Evolutionary conservation across 2,329 filamentous ascomycete genomes (phyloP), one percentile per base, ranked within the genome.

Genomic region (Pochonia chlamydosporia): DNA sequence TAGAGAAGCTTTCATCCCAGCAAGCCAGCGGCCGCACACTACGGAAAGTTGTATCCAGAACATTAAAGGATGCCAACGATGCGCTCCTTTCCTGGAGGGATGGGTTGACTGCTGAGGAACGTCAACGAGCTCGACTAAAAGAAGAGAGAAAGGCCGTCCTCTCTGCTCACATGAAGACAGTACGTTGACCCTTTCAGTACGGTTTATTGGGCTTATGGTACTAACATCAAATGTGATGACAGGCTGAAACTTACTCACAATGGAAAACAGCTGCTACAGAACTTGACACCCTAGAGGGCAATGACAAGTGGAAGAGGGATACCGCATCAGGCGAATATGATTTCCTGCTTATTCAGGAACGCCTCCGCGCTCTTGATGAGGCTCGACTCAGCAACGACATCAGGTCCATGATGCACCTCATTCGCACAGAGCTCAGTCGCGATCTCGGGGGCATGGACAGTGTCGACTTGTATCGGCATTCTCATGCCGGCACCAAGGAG

Each of bases 361-460:
- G 87, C n/a, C 69, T 95, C 37, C 70, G 73, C 45, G 81, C 89
- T 54, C 74, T 96, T 50, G 85, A 95, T 54, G 76, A 85, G 10
- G 90, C 89, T 14, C 79, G 87, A 5, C 72, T 75, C 10, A 83
- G 76, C 53, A 81, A 82, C 54, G 88, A 96, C 64, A 76, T 89
- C 46, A 78, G 76, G 51, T 75, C 76, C 47, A 93, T 96, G 85
- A 75, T 93, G 59, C 84, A 89, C 59, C 74, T 93, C 31, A 75
- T 96, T 31, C 82, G 91, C 24, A 95, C 89, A 1, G 77, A 87
- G 2, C 68, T 96, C 42, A 89, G 85, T 33, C 83, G 91, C 39
- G 84, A 91, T 56, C 71, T 96, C 9, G 91, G 89, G 7, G 87
- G 86, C 44, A 95, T 96, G 85, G 89, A 87, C 51, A 87, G 90